A percentile compares a stretch with the other conserved stretches of the same genome.
Conservation (phyloP, 2,329 filamentous ascomycete species). For the Cytospora leucostoma region DNA sequence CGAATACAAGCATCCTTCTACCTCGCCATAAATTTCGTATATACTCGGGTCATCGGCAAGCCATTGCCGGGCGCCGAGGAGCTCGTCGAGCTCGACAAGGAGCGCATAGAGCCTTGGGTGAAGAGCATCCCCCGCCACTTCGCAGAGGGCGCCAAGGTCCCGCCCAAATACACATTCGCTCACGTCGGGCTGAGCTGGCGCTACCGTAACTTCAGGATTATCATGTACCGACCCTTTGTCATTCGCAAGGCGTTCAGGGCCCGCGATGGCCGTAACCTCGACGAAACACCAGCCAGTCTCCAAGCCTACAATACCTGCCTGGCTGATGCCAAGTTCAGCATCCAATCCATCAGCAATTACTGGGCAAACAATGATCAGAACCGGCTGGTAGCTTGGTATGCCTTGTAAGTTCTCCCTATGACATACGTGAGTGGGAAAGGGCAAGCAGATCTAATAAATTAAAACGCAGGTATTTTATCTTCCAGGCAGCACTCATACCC, state of each 20-base stretch:
- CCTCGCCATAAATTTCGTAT: slow-evolving; percentile 46
- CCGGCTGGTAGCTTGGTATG: slow-evolving; percentile 47
- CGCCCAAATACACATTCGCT: slow-evolving; percentile 41
- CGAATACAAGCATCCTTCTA: slow-evolving; percentile 48
- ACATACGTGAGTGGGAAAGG: neutral
- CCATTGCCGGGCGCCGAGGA: slow-evolving; percentile 44
- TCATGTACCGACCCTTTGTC: slow-evolving; percentile 50
- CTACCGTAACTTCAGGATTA: slow-evolving; percentile 47
- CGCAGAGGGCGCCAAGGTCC: slow-evolving; percentile 36
- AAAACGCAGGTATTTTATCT: slow-evolving; percentile 46
- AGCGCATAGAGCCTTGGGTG: slow-evolving; percentile 43
- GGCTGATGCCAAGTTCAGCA: slow-evolving; percentile 43
- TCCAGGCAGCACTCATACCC: slow-evolving; percentile 51
- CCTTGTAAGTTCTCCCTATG: slow-evolving; percentile 33
- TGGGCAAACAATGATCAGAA: slow-evolving; percentile 42
- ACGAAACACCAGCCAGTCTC: slow-evolving; percentile 29
- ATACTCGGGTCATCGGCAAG: slow-evolving; percentile 47
- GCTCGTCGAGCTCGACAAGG: slow-evolving; percentile 43
- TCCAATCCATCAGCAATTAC: slow-evolving; percentile 41
- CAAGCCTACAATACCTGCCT: slow-evolving; percentile 42
- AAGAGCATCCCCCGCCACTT: slow-evolving; percentile 41
- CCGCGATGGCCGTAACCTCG: slow-evolving; percentile 29
- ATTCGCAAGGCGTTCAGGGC: slow-evolving; percentile 40
- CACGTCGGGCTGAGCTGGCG: slow-evolving; percentile 48
- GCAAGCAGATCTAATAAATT: neutral